Evolutionary conservation across 1,139 yeast genomes (phyloP), one percentile per base, ranked within the genome.

Genomic region (Komagataea norvegica): DNA sequence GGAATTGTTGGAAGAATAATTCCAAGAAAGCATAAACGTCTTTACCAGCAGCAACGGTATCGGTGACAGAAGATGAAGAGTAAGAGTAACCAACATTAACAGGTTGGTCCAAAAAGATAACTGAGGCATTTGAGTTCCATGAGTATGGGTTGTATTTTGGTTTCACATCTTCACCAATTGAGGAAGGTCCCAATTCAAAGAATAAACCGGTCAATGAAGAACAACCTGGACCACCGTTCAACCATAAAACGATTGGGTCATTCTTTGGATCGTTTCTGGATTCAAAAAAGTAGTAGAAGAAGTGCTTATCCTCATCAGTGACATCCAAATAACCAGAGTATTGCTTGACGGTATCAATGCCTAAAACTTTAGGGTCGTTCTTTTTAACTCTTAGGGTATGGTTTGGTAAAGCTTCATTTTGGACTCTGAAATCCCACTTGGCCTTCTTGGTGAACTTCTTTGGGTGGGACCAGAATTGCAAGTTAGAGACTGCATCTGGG

Each of bases 51-150:
- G 93, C 87, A 37, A 80, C 79, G 31, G 95, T 85, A 64, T 77
- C 75, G 28, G 87, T 70, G 32, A 84, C 87, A 22, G 70, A 67
- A 18, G 55, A 47, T 9, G 64, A 57, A 14, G 93, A 82, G 64
- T 87, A 88, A 7, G 96, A 87, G 65, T 79, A 88, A 33, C 96
- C 97, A 36, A 85, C 95, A 46, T 87, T 86, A 38, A 88, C 95
- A 2, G 97, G 97, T 64, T 88, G 96, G 62, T 89, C 97, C 55
- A 89, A 73, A 70, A 85, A 89, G 56, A 89, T 85, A 29, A 88
- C 91, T 14, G 91, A 76, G 18, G 96, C 96, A 55, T 87, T 87
- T 49, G 75, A 68, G 63, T 87, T 88, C 96, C 96, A 88, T 10
- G 95, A 74, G 63, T 75, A 66, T 31, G 89, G 89, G 65, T 87